A percentile compares a stretch with the other conserved stretches of the same genome.
phyloP scores from a whole-genome alignment of 2,329 filamentous ascomycete genomes.

The Hirsutella thompsonii region DNA sequence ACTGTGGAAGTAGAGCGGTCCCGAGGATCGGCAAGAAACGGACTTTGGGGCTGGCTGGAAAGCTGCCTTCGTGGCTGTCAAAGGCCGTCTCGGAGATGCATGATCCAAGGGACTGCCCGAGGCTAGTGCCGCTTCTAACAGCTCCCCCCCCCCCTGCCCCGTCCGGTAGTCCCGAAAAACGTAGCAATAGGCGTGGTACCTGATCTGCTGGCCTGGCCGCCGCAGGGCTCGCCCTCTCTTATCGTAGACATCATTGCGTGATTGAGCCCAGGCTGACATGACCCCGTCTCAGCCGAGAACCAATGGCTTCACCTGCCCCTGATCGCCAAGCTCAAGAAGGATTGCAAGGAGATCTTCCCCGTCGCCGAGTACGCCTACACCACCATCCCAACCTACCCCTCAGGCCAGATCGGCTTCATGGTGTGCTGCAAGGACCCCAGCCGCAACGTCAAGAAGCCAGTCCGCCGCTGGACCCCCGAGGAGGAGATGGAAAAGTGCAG shows the following conservation, averaged over 20 bases:
- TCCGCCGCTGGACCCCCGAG: slow-evolving; percentile 69
- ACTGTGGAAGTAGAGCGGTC: slow-evolving; percentile 23
- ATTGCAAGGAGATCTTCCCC: slow-evolving; percentile 94
- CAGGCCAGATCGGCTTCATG: slow-evolving; percentile 99
- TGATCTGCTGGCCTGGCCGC: no score
- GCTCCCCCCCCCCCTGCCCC: slow-evolving; percentile 17
- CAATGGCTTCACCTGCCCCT: slow-evolving; percentile 95
- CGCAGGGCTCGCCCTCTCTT: neutral
- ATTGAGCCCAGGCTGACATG: neutral
- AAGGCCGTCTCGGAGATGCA: slow-evolving; percentile 1
- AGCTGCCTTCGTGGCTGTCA: slow-evolving; percentile 2
- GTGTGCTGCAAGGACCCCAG: slow-evolving; percentile 92
- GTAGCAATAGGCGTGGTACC: neutral
- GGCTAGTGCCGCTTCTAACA: slow-evolving; percentile 25
- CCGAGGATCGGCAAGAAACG: slow-evolving; percentile 17
- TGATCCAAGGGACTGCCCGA: slow-evolving; percentile 19
- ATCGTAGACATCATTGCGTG: neutral
- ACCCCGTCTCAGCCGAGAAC: slow-evolving; percentile 65
- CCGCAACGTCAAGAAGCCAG: slow-evolving; percentile 71
- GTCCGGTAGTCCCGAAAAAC: slow-evolving; percentile 22
- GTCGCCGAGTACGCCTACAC: slow-evolving; percentile 98
- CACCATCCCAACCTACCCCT: slow-evolving; percentile 97
- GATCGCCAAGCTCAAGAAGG: slow-evolving; percentile 91
- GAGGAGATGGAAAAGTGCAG: slow-evolving; percentile 88
- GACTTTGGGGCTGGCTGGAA: slow-evolving; percentile 1